Percentiles rank a stretch among this genome's conserved stretches.
Evolutionary conservation across 257 asterid species (phyloP).

Genomic region (Solanum sitiens): DNA sequence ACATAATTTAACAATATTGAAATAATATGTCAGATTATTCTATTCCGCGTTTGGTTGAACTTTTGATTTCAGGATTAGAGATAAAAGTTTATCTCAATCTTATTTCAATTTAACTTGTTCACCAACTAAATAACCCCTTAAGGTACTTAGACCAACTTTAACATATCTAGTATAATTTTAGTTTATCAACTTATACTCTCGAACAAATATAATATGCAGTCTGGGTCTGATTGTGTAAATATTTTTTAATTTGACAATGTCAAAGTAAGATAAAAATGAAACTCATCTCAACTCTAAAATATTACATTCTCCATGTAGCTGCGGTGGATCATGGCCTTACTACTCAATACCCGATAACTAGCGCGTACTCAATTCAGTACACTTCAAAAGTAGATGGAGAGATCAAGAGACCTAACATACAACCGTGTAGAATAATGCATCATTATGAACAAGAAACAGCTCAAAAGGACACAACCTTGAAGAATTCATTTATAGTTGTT

Average conservation of each 20-base stretch:
- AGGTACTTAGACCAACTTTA: background rate
- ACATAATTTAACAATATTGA: background rate
- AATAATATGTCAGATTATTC: background rate
- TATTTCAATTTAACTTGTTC: background rate
- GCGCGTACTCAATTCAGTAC: background rate
- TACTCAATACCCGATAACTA: background rate
- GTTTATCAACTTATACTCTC: background rate
- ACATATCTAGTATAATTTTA: background rate
- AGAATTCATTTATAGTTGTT: background rate
- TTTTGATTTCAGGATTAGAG: background rate
- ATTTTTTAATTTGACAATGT: no score
- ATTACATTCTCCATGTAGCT: background rate
- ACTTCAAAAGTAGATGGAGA: background rate
- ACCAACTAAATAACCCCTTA: background rate
- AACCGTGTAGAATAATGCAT: background rate
- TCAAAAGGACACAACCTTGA: background rate
- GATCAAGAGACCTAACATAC: background rate
- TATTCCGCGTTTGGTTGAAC: background rate
- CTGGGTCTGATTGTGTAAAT: background rate
- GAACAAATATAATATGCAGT: background rate
- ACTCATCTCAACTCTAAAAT: background rate
- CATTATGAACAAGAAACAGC: background rate
- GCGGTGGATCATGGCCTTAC: background rate
- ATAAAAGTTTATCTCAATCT: background rate
- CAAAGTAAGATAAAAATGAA: background rate